A percentile compares a stretch with the other conserved stretches of the same genome.
phyloP scores from a whole-genome alignment of 805 yeast genomes.

The Candida silvicultrix region DNA sequence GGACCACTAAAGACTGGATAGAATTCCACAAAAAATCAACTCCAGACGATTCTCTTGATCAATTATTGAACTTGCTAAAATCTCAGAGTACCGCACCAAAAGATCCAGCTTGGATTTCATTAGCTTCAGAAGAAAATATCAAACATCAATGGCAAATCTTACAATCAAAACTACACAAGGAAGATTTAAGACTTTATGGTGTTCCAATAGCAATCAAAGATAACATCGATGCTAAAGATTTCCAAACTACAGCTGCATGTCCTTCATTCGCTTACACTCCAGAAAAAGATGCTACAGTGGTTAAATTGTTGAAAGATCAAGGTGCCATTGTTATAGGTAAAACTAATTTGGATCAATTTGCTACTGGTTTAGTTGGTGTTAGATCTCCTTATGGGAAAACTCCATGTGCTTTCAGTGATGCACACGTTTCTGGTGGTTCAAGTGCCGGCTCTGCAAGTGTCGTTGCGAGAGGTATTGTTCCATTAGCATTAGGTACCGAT shows the following conservation, averaged over 20 bases:
- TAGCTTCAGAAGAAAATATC: slow-evolving; percentile 57
- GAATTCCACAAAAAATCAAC: slow-evolving; percentile 57
- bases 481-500: slow-evolving; percentile 88
- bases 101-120: slow-evolving; percentile 92
- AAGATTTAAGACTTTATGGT: slow-evolving; percentile 70
- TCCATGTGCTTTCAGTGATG: slow-evolving; percentile 65
- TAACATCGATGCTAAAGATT: slow-evolving; percentile 81
- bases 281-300: slow-evolving; percentile 67
- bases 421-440: slow-evolving; percentile 91
- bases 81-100: slow-evolving; percentile 38
- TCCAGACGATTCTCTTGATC: slow-evolving; percentile 51
- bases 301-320: slow-evolving; percentile 63
- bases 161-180: slow-evolving; percentile 52
- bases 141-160: slow-evolving; percentile 73
- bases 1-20: slow-evolving; percentile 81
- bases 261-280: slow-evolving; percentile 76
- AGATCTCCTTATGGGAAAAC: slow-evolving; percentile 94
- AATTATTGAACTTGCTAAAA: slow-evolving; percentile 39
- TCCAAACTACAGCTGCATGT: slow-evolving; percentile 92
- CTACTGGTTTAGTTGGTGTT: slow-evolving; percentile 94
- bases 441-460: slow-evolving; percentile 94
- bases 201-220: slow-evolving; percentile 95
- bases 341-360: slow-evolving; percentile 94
- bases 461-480: slow-evolving; percentile 86
- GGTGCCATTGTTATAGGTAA: slow-evolving; percentile 95